These are phyloP conservation scores for Populus pruinosa DNA, from an alignment of 345 rosid species.

Conservation along the genomic window DNA sequence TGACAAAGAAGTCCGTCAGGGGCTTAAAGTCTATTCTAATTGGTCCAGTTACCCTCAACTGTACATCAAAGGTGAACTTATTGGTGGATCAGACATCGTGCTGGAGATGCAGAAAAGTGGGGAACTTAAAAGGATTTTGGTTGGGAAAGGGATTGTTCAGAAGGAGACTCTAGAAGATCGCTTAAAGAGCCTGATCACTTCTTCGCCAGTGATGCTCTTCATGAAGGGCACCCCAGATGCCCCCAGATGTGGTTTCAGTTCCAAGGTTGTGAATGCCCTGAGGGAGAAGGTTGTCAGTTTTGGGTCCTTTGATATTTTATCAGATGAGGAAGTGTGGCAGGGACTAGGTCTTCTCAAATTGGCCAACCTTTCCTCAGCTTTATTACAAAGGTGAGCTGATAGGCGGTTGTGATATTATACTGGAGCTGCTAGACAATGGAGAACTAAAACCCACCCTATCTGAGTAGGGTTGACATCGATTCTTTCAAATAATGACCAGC, in stretches of 20 bases:
- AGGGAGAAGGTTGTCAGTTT: slow-evolving; percentile 64
- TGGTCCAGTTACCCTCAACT: slow-evolving; percentile 99
- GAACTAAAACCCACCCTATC: slow-evolving; percentile 80
- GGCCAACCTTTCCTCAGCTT: slow-evolving; percentile 98
- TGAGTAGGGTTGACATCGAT: slow-evolving; percentile 34
- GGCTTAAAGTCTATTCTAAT: slow-evolving; percentile 85
- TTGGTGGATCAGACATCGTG: slow-evolving; percentile 91
- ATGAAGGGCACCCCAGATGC: slow-evolving; percentile 92
- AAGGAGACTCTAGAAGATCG: slow-evolving; percentile 62
- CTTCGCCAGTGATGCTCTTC: slow-evolving; percentile 83
- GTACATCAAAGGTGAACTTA: slow-evolving; percentile 68
- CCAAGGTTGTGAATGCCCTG: slow-evolving; percentile 80
- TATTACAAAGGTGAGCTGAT: slow-evolving; percentile 91
- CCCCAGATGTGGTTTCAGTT: slow-evolving; percentile 90
- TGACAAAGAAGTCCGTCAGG: slow-evolving; percentile 85
- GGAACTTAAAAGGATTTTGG: slow-evolving; percentile 56
- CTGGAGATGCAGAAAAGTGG: slow-evolving; percentile 97
- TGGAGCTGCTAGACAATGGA: slow-evolving; percentile 66
- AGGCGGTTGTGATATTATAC: slow-evolving; percentile 89
- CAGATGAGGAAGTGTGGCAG: slow-evolving; percentile 88
- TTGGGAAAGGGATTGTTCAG: slow-evolving; percentile 56
- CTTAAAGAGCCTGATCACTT: slow-evolving; percentile 50
- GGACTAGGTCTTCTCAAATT: slow-evolving; percentile 76
- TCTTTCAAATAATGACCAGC: slow-evolving; percentile 6
- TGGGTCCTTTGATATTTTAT: slow-evolving; percentile 77